Conservation (phyloP, 805 yeast genomes). For the Metschnikowia colocasiae region DNA sequence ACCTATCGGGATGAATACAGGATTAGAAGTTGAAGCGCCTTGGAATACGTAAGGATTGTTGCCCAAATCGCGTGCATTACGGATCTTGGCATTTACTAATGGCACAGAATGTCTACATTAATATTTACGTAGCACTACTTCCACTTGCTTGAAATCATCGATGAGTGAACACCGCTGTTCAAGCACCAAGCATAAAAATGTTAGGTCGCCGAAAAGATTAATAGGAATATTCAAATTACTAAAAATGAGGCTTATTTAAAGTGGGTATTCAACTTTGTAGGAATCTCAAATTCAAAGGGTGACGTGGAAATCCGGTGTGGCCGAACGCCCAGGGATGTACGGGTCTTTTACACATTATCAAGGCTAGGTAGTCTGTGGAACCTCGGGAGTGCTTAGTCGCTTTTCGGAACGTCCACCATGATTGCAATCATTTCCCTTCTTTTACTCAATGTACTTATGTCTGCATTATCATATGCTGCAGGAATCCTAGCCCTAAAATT, state of each 20-base stretch:
- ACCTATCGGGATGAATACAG: too few relatives aligned
- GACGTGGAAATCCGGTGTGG: not conserved
- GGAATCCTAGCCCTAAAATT: slow-evolving; percentile 13
- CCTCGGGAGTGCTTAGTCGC: not conserved
- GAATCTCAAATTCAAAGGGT: not conserved
- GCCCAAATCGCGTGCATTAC: too few relatives aligned
- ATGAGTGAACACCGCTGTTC: not conserved
- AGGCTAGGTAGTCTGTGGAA: too few relatives aligned
- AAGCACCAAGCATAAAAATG: not conserved
- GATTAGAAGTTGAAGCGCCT: too few relatives aligned
- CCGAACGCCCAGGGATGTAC: not conserved
- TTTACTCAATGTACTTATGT: slow-evolving; percentile 10
- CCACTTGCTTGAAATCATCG: not conserved
- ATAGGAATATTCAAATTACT: too few relatives aligned
- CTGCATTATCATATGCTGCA: slow-evolving; percentile 10
- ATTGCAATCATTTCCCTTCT: slow-evolving; percentile 6
- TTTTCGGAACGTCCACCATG: not conserved
- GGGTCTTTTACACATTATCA: not conserved
- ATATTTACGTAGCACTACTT: too few relatives aligned
- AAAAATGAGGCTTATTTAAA: not conserved
- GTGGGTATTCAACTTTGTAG: too few relatives aligned
- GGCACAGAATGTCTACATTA: too few relatives aligned
- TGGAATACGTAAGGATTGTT: too few relatives aligned
- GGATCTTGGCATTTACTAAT: too few relatives aligned
- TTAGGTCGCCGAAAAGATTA: too few relatives aligned